phyloP scores from a whole-genome alignment of 176 grass and related monocot genomes.

The Aegilops longissima region DNA sequence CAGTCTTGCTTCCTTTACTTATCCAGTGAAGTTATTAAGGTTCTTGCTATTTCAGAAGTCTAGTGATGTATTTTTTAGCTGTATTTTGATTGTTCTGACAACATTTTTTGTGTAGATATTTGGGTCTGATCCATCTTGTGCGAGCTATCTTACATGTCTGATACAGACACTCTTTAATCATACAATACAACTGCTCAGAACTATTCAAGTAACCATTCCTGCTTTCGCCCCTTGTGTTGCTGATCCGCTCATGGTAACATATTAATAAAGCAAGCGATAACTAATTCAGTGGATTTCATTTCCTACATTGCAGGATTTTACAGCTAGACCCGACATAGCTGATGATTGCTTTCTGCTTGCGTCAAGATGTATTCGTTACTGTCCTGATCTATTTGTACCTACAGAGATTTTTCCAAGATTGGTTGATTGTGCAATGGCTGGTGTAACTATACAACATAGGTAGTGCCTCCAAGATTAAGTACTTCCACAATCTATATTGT shows the following conservation, averaged over 20 bases:
- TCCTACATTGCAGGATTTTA: conserved; percentile 78
- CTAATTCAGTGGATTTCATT: conserved; percentile 17
- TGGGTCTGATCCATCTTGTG: conserved; percentile 85
- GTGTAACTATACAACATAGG: conserved; percentile 97
- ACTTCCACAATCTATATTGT: background rate
- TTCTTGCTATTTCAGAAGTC: conserved; percentile 25
- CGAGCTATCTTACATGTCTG: conserved; percentile 74
- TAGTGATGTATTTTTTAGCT: conserved; percentile 1
- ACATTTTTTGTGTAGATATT: conserved; percentile 70
- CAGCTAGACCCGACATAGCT: conserved; percentile 95
- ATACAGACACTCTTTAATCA: conserved; percentile 85
- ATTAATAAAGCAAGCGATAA: conserved; percentile 1
- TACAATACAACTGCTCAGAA: conserved; percentile 76
- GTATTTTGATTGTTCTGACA: conserved; percentile 1
- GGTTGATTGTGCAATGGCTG: conserved; percentile 86
- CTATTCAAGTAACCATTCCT: conserved; percentile 70
- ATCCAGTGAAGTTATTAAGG: conserved; percentile 99
- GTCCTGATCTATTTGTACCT: conserved; percentile 82
- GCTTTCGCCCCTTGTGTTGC: conserved; percentile 8
- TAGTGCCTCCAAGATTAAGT: conserved; percentile 32
- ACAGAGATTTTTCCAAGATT: conserved; percentile 78
- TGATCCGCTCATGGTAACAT: conserved; percentile 13
- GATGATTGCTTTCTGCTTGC: conserved; percentile 96
- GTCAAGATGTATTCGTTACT: conserved; percentile 97
- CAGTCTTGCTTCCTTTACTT: conserved; percentile 97